phyloP scores from a whole-genome alignment of 192 early-diverging fungal genomes.

The Pilaira anomala region DNA sequence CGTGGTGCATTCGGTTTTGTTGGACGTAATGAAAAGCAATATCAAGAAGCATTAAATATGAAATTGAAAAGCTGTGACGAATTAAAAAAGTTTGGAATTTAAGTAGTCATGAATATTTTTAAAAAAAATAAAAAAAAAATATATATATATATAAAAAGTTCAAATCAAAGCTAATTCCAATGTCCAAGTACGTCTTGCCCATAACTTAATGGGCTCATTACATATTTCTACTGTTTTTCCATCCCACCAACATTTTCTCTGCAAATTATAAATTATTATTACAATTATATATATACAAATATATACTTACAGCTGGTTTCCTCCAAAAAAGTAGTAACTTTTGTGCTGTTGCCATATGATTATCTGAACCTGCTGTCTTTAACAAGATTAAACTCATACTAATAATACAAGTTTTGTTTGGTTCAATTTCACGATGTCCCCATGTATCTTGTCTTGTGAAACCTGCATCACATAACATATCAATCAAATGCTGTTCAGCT shows the following conservation, averaged over 20 bases:
- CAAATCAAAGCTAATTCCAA: conserved; percentile 65
- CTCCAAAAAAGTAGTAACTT: conserved; percentile 76
- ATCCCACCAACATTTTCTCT: conserved; percentile 86
- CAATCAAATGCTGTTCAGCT: conserved; percentile 79
- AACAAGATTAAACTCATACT: conserved; percentile 68
- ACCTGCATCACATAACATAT: conserved; percentile 77
- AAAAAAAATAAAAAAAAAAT: conserved; percentile 17
- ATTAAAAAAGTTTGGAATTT: conserved; percentile 54
- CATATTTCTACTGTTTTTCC: conserved; percentile 61
- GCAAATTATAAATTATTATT: neutral
- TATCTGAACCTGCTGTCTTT: conserved; percentile 66
- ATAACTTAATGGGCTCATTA: too few relatives aligned
- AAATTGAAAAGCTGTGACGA: conserved; percentile 68
- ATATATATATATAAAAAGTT: neutral
- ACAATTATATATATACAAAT: neutral
- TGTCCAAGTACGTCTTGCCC: conserved; percentile 80
- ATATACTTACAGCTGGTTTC: conserved; percentile 68
- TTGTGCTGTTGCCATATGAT: too few relatives aligned
- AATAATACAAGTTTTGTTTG: conserved; percentile 60
- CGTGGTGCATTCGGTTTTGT: conserved; percentile 65
- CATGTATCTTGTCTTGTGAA: conserved; percentile 69
- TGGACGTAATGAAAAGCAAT: conserved; percentile 54
- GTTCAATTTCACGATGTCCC: conserved; percentile 73
- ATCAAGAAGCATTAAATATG: conserved; percentile 64
- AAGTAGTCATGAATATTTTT: too few relatives aligned